phyloP scores from a whole-genome alignment of 1,139 yeast genomes.

The Taiozyma sp. region DNA sequence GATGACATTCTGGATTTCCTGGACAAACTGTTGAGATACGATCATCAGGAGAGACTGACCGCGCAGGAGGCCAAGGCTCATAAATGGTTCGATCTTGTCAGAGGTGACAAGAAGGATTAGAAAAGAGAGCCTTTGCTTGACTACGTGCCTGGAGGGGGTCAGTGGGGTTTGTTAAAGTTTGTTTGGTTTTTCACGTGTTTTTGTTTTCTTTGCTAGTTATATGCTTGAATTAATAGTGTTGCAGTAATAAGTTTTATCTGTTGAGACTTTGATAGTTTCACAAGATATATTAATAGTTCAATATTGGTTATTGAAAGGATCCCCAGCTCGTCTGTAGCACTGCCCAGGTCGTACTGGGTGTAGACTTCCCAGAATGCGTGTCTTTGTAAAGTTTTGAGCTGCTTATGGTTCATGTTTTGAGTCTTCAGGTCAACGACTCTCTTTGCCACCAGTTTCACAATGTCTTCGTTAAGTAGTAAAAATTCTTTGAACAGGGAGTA shows the following conservation, averaged over 20 bases:
- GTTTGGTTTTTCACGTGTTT: background rate
- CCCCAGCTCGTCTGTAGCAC: background rate
- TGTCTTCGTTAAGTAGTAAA: background rate
- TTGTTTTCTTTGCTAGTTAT: background rate
- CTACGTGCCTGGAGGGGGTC: too few species aligned
- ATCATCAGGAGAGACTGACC: conserved; percentile 69
- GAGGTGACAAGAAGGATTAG: conserved; percentile 11
- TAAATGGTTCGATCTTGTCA: conserved; percentile 34
- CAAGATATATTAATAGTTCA: background rate
- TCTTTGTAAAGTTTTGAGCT: background rate
- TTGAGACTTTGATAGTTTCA: background rate
- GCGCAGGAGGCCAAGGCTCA: conserved; percentile 72
- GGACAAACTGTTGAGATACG: conserved; percentile 61
- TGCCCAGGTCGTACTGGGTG: background rate
- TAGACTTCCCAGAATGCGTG: background rate
- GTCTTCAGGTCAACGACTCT: background rate
- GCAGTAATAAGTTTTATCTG: background rate
- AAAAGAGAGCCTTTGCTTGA: background rate
- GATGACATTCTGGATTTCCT: conserved; percentile 63
- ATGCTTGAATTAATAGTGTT: background rate
- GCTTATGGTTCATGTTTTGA: background rate
- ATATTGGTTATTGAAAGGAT: background rate
- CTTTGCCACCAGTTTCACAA: background rate
- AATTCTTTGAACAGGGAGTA: background rate
- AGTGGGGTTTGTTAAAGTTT: background rate